Conservation (phyloP, 345 rosid species). For the Brassica rapa region DNA sequence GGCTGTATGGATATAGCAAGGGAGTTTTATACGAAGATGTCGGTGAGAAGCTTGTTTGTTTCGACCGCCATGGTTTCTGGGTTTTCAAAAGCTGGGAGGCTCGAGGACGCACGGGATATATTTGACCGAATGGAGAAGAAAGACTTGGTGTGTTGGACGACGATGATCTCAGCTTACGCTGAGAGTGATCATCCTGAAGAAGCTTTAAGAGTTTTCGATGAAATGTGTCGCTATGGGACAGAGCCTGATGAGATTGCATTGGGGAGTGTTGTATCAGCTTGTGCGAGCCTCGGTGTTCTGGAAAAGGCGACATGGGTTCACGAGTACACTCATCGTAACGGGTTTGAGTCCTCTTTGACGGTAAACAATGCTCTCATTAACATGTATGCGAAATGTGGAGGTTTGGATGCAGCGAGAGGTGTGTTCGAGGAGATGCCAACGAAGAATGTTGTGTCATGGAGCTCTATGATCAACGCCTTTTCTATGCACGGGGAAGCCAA, state of each 20-base stretch:
- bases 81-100: conserved; percentile 49
- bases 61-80: conserved; percentile 58
- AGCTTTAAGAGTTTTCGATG: conserved; percentile 52
- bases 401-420: conserved; percentile 50
- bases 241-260: conserved; percentile 54
- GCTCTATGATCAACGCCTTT: conserved; percentile 57
- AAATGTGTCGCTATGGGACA: conserved; percentile 42
- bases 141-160: conserved; percentile 73
- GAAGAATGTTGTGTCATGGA: conserved; percentile 60
- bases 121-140: conserved; percentile 50
- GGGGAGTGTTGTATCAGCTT: conserved; percentile 59
- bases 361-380: conserved; percentile 57
- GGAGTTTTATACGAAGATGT: conserved; percentile 37
- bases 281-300: conserved; percentile 48
- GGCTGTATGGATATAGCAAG: conserved; percentile 54
- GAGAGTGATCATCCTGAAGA: conserved; percentile 61
- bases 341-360: conserved; percentile 41
- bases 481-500: conserved; percentile 57
- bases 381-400: conserved; percentile 70
- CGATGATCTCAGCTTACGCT: conserved; percentile 76
- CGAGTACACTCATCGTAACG: conserved; percentile 38
- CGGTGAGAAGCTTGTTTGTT: conserved; percentile 45
- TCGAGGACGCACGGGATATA: conserved; percentile 55
- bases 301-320: conserved; percentile 56
- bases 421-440: conserved; percentile 50